Percentiles rank a stretch among this genome's conserved stretches.
These are phyloP conservation scores for Trypanosoma brucei DNA, from an alignment of 208 protist species.

Conservation along the genomic window DNA sequence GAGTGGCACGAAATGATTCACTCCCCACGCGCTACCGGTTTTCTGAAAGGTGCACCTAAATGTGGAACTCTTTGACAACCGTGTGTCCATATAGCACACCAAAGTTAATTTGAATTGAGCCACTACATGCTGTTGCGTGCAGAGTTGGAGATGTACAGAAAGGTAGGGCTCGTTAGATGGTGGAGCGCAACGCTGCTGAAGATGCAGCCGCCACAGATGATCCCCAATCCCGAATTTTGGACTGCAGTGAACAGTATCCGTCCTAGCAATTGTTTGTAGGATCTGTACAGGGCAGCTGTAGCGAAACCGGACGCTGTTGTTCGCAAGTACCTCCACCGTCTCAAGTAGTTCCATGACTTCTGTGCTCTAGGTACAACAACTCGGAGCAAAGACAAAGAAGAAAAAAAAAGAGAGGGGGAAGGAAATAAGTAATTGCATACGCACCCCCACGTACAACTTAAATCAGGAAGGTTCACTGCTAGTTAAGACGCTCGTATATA, in stretches of 20 bases:
- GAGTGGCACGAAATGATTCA: conserved; percentile 83
- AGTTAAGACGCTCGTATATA: no score
- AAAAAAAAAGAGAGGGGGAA: background rate
- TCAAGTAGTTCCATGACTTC: conserved; percentile 31
- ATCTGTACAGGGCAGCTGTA: conserved; percentile 76
- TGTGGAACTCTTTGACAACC: conserved; percentile 58
- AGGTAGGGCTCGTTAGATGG: conserved; percentile 53
- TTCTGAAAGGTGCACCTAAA: conserved; percentile 87
- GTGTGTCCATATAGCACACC: conserved; percentile 57
- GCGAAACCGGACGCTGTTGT: conserved; percentile 59
- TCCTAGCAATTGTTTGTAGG: conserved; percentile 45
- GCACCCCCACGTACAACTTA: no score
- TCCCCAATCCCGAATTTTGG: conserved; percentile 73
- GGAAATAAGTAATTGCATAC: background rate
- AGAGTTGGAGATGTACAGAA: conserved; percentile 82
- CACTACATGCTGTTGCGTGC: conserved; percentile 32
- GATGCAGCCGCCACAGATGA: conserved; percentile 78
- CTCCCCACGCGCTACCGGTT: conserved; percentile 76
- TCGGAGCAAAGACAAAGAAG: conserved; percentile 11
- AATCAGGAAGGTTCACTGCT: no score
- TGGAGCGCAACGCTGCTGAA: conserved; percentile 46
- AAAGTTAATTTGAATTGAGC: conserved; percentile 78
- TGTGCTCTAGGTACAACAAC: conserved; percentile 6
- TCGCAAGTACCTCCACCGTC: conserved; percentile 59
- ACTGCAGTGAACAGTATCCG: conserved; percentile 68